Conservation (phyloP, 495 filamentous ascomycete genomes). For the Haplographium delicatum region DNA sequence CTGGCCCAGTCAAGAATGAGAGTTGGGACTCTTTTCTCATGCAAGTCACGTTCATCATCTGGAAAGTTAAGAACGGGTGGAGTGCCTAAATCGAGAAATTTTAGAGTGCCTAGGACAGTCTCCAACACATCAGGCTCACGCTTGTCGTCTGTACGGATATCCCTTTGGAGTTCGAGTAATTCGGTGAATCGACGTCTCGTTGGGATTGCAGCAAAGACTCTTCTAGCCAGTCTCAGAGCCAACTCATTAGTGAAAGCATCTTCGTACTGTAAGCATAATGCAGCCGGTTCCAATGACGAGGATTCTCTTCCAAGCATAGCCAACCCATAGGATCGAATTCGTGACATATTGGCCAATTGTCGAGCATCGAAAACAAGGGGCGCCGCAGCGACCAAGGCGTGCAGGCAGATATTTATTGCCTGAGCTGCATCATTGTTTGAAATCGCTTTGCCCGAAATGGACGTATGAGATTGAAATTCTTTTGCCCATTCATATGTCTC, state of each 20-base stretch:
- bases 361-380: conserved; percentile 40
- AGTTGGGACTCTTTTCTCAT: conserved; percentile 47
- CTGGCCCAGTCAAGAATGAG: conserved; percentile 73
- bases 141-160: conserved; percentile 19
- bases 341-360: conserved; percentile 45
- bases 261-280: conserved; percentile 48
- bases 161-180: conserved; percentile 26
- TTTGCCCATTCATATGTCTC: conserved; percentile 30
- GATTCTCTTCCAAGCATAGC: conserved; percentile 32
- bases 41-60: conserved; percentile 38
- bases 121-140: conserved; percentile 39
- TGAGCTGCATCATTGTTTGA: conserved; percentile 38
- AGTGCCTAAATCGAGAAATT: conserved; percentile 37
- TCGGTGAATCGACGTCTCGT: conserved; percentile 42
- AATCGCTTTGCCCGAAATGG: conserved; percentile 30
- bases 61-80: conserved; percentile 39
- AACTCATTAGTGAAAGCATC: conserved; percentile 48
- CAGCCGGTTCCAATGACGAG: conserved; percentile 12
- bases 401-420: conserved; percentile 46
- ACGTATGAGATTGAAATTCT: conserved; percentile 21
- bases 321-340: conserved; percentile 41
- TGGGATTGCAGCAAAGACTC: conserved; percentile 45
- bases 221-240: conserved; percentile 43
- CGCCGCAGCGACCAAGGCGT: conserved; percentile 46
- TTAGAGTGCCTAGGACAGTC: conserved; percentile 42